Evolutionary conservation across 2,329 filamentous ascomycete genomes (phyloP), one percentile per base, ranked within the genome.

Genomic region (Colletotrichum trifolii): DNA sequence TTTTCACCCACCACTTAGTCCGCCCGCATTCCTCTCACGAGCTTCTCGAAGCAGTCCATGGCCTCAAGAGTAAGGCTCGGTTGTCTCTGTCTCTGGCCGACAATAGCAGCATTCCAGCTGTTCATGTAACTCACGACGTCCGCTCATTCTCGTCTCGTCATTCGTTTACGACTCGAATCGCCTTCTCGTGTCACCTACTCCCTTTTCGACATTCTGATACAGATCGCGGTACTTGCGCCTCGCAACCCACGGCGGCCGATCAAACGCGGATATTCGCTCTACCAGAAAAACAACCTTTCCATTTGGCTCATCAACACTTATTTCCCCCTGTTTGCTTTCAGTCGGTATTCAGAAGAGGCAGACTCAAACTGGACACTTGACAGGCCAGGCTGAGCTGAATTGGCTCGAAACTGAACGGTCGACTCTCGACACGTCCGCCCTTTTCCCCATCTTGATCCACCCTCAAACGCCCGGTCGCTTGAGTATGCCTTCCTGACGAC

Each of bases 211-310:
- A 43, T 54, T n/a, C 64, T 65, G 64, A 64, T 53, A 66, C 64
- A 54, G 45, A 55, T 25, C 4, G 25, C 25, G 25, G 25, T 25
- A 25, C 25, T 5, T 25, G 25, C 25, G 64, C 54, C 60, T 66
- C 64, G 64, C 54, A 60, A 48, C 54, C 54, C 43, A 45, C 48
- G 15, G 45, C 35, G 60, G 64, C 60, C 64, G 64, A 66, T 66
- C 64, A 64, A 66, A 66, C 64, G 48, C 64, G 64, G 64, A 59
- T 54, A 59, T 40, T 64, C 49, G 33, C 60, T 36, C n/a, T 42
- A 54, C 60, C 54, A 64, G 46, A 54, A 46, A 13, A 53, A 42
- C 43, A 25, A 25, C 43, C 13, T 34, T 60, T 34, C 13, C 33
- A 38, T 25, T 25, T 25, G 4, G 25, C 25, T 36, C 57, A 12